Base-by-base conservation (phyloP, 1,139 yeast genomes). In the Geotrichum klebahnii region DNA sequence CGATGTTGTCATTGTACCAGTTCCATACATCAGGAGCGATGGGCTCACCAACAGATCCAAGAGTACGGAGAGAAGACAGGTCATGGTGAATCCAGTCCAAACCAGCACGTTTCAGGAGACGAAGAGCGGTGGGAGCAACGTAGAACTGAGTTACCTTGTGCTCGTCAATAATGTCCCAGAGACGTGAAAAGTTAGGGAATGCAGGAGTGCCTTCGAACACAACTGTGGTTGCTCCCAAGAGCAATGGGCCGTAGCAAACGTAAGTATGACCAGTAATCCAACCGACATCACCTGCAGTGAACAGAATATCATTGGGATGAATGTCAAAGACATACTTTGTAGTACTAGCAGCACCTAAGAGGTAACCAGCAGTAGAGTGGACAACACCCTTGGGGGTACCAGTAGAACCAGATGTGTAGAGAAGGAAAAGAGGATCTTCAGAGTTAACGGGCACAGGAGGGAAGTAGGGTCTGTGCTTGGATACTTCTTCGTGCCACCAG, bases 11-110 rank as follows among this genome's bases (percentile, higher is more conserved):
- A 61, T 81, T 81, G 67, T 84, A 86, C 96, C 96, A 86, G 64
- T 84, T 88, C 96, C 96, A 86, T 52, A 86, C 89, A 64, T 86
- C 96, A 39, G 90, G 87, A 32, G 95, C 94, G 67, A 86, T 86
- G 56, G 96, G 96, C 68, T 86, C 96, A 65, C 96, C 96, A 42
- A 86, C 96, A 10, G 94, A 82, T 22, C 95, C 96, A 54, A 86
- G 74, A 31, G 80, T 81, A 62, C 95, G 76, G 55, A 86, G 61
- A 2, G 88, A 76, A 49, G 79, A 75, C 62, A 86, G 74, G 59
- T 84, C 83, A 26, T 79, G 76, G 60, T 80, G 82, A 59, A 84
- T 78, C 62, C 69, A 80, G 51, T 79, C 74, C 58, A 81, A 78
- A 52, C 96, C 95, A 29, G 94, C 94, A 63, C 94, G 76, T 71